phyloP scores from a whole-genome alignment of 495 filamentous ascomycete genomes.

The Copromyces sp. region DNA sequence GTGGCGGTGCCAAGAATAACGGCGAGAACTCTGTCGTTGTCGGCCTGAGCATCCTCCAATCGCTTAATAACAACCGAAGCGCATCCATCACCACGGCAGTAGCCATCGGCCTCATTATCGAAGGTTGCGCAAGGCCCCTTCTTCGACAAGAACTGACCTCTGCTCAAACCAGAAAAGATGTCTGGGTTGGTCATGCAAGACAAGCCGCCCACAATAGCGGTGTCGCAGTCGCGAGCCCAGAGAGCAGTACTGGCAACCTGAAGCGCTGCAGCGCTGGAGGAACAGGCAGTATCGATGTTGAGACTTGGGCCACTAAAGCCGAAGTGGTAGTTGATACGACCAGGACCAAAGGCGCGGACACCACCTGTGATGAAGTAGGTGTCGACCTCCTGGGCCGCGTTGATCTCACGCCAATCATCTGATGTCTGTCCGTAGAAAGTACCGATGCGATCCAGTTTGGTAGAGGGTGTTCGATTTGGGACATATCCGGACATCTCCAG shows the following conservation, averaged over 20 bases:
- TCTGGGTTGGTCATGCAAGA: constrained; percentile 75
- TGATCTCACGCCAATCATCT: constrained; percentile 87
- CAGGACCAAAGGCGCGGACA: constrained; percentile 77
- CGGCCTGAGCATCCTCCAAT: constrained; percentile 60
- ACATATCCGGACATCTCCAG: constrained; percentile 88
- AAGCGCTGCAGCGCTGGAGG: constrained; percentile 72
- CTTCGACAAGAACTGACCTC: constrained; percentile 72
- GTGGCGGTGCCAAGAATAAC: constrained; percentile 57
- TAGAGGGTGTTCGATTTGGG: constrained; percentile 76
- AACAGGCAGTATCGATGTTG: constrained; percentile 85
- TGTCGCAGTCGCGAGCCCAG: constrained; percentile 74
- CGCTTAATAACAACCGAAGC: constrained; percentile 65
- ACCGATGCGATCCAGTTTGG: constrained; percentile 72
- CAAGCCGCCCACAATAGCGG: constrained; percentile 73
- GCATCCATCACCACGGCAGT: constrained; percentile 65
- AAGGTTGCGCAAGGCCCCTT: constrained; percentile 76
- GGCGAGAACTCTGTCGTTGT: constrained; percentile 65
- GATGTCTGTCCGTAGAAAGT: constrained; percentile 91
- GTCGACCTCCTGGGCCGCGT: constrained; percentile 81
- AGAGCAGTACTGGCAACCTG: constrained; percentile 76
- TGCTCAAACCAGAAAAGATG: constrained; percentile 72
- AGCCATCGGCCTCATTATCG: constrained; percentile 66
- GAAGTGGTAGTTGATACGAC: constrained; percentile 78
- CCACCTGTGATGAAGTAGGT: constrained; percentile 91
- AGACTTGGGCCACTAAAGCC: constrained; percentile 82